phyloP scores from a whole-genome alignment of 1,284 basidiomycete species.

The Lentinus polychrous region DNA sequence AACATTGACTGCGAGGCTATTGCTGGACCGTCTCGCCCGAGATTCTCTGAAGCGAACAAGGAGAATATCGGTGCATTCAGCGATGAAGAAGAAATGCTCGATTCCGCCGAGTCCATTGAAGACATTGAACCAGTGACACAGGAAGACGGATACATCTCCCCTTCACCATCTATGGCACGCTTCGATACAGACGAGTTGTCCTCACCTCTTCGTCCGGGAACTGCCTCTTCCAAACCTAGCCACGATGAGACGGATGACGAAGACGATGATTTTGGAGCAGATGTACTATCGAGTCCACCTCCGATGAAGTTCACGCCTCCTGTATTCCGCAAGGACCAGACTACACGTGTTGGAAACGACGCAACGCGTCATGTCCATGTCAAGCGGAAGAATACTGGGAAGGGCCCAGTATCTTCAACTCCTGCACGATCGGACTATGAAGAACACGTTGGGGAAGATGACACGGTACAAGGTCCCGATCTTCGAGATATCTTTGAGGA shows the following conservation, averaged over 20 bases:
- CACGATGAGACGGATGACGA: conserved; percentile 10
- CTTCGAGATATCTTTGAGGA: conserved; percentile 37
- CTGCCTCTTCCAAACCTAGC: conserved; percentile 8
- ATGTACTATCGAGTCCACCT: conserved; percentile 56
- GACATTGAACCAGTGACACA: conserved; percentile 45
- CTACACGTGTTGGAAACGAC: not conserved
- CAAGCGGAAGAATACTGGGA: conserved; percentile 8
- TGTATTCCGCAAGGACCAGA: conserved; percentile 11
- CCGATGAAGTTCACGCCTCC: conserved; percentile 10
- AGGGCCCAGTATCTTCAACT: conserved; percentile 32
- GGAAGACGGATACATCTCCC: conserved; percentile 74
- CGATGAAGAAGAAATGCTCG: conserved; percentile 19
- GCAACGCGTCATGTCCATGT: not conserved
- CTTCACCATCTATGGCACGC: conserved; percentile 44
- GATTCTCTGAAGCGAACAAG: conserved; percentile 29
- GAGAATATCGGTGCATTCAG: conserved; percentile 34
- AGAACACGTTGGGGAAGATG: conserved; percentile 7
- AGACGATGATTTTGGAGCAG: conserved; percentile 46
- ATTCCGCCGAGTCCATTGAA: conserved; percentile 26
- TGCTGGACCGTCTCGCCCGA: conserved; percentile 34
- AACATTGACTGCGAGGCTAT: conserved; percentile 13
- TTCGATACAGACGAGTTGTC: conserved; percentile 53
- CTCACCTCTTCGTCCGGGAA: conserved; percentile 41
- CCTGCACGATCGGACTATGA: conserved; percentile 20
- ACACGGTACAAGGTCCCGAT: conserved; percentile 32